These are phyloP conservation scores for Lepiota brunneoincarnata DNA, from an alignment of 768 basidiomycete species.

Conservation along the genomic window DNA sequence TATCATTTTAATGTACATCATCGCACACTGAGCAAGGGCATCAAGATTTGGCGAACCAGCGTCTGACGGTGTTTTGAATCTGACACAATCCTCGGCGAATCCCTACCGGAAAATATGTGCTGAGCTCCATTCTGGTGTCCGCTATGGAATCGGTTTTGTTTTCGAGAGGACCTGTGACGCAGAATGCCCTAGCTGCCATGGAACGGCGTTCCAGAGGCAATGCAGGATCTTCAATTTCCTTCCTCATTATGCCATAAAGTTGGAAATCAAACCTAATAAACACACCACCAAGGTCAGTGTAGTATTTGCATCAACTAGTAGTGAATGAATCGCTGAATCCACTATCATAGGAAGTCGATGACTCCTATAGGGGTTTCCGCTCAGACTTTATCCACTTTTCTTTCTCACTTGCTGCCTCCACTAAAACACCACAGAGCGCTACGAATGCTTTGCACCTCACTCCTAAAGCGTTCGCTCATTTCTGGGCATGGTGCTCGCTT, in stretches of 20 bases:
- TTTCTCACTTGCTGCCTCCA: slow-evolving; percentile 74
- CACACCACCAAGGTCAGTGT: slow-evolving; percentile 48
- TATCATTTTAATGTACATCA: slow-evolving; percentile 2
- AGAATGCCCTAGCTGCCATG: slow-evolving; percentile 62
- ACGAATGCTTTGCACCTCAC: slow-evolving; percentile 64
- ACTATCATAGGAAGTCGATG: slow-evolving; percentile 39
- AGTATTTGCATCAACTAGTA: background rate
- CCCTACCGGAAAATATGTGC: slow-evolving; percentile 74
- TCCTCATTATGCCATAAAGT: slow-evolving; percentile 74
- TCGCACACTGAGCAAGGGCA: slow-evolving; percentile 1
- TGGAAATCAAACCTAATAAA: slow-evolving; percentile 44
- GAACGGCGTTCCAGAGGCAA: slow-evolving; percentile 64
- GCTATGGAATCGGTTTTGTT: slow-evolving; percentile 81
- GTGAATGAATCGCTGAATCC: background rate
- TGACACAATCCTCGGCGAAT: slow-evolving; percentile 20
- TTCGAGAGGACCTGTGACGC: slow-evolving; percentile 80
- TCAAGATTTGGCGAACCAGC: slow-evolving; percentile 13
- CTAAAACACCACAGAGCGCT: slow-evolving; percentile 27
- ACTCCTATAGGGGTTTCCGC: slow-evolving; percentile 86
- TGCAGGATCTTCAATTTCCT: slow-evolving; percentile 81
- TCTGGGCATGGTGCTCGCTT: slow-evolving; percentile 88
- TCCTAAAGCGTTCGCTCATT: slow-evolving; percentile 82
- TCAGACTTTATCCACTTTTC: slow-evolving; percentile 94
- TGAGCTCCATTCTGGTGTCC: slow-evolving; percentile 77
- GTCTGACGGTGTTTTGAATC: slow-evolving; percentile 21